Conservation (phyloP, 768 basidiomycete genomes). For the Nidularia pulvinata region DNA sequence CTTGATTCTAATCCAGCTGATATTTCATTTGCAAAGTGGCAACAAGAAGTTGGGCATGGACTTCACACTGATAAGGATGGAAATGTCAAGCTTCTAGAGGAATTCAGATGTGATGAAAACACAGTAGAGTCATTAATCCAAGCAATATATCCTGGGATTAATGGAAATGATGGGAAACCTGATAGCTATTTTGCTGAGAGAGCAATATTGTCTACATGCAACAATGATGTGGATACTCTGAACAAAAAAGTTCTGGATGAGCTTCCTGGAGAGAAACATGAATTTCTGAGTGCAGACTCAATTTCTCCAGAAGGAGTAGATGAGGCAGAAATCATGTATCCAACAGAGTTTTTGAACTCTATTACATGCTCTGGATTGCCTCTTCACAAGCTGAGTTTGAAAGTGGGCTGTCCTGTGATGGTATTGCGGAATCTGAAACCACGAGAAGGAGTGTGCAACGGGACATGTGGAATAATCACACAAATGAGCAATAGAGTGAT, state of each 20-base stretch:
- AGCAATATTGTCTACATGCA: conserved; percentile 2
- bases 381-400: no score
- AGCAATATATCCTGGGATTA: background rate
- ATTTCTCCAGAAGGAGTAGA: background rate
- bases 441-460: no score
- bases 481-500: no score
- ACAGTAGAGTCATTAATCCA: background rate
- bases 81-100: conserved; percentile 3
- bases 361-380: no score
- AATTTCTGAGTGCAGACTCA: background rate
- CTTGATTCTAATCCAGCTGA: conserved; percentile 23
- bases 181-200: background rate
- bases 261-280: background rate
- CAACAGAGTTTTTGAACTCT: no score
- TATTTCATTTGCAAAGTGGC: conserved; percentile 28
- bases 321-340: no score
- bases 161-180: background rate
- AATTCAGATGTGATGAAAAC: background rate
- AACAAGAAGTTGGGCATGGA: conserved; percentile 24
- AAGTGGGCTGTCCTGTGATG: no score
- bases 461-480: no score
- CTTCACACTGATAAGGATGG: conserved; percentile 1
- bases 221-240: conserved; percentile 25
- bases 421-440: no score
- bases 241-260: conserved; percentile 12